Evolutionary conservation across 129 eudicot genomes (phyloP), one percentile per base, ranked within the genome.

Genomic region (Centella asiatica): DNA sequence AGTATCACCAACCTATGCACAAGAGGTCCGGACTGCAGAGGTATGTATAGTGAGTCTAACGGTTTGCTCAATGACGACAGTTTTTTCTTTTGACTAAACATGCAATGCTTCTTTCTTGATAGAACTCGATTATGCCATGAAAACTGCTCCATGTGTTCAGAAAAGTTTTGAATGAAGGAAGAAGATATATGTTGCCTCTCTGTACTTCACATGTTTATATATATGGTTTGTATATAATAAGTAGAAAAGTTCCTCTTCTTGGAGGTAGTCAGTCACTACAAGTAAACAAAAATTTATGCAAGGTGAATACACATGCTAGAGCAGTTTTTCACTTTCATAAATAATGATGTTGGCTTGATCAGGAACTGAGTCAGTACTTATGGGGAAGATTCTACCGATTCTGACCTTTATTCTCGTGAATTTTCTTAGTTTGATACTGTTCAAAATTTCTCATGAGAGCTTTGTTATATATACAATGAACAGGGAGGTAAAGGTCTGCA

Each of bases 401-500:
- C 31, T 15, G 23, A 29, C 61, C 42, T 29, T 19, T 7, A 56
- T 31, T 28, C 34, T 29, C 1, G 26, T 29, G 44, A 1, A 17
- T 32, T 54, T 44, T 50, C 27, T 45, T 44, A 18, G 51, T 18
- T 51, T 31, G 27, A n/a, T n/a, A 32, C 55, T n/a, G 15, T 14
- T 62, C 46, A 29, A 3, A 20, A 25, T 22, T 48, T 8, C 36
- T 37, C 28, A 15, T 32, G 17, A 27, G 22, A 13, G 37, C 13
- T 49, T 60, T 34, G 20, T 14, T 13, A 33, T 51, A 29, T 69
- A 45, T 68, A 22, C 62, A 56, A 34, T 73, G 39, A 51, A 58
- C 78, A 92, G 99, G 95, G 90, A 68, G 99, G 99, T 52, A 70
- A 75, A 81, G 99, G 96, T 67, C 90, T 92, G 56, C 90, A 87